Evolutionary conservation across 345 rosid species (phyloP).

Genomic region (Eutrema yunnanense): DNA sequence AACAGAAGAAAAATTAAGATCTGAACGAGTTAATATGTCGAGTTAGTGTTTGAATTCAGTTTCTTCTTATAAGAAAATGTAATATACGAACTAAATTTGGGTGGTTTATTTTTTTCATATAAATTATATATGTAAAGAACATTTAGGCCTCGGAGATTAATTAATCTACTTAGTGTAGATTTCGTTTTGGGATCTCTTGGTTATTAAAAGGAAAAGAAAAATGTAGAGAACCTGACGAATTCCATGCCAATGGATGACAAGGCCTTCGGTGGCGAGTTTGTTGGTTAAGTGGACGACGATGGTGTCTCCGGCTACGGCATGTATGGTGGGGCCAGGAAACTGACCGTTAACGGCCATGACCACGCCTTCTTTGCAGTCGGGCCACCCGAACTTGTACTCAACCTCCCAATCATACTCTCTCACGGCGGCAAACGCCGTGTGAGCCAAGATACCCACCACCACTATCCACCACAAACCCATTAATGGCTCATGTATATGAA

Average conservation of each 20-base stretch:
- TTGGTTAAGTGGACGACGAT: slow-evolving; percentile 60
- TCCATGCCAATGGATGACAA: slow-evolving; percentile 96
- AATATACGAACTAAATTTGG: not conserved
- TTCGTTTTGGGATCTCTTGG: not conserved
- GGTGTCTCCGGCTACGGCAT: slow-evolving; percentile 59
- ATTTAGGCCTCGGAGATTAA: not conserved
- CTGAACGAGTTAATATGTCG: not conserved
- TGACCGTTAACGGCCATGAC: slow-evolving; percentile 75
- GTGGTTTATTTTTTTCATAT: not conserved
- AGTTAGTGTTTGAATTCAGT: not conserved
- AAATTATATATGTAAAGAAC: not conserved
- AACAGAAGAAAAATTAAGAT: not conserved
- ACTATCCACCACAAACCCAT: slow-evolving; percentile 22
- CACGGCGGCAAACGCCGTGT: slow-evolving; percentile 19
- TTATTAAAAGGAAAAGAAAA: not conserved
- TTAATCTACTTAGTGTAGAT: not conserved
- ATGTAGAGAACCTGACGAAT: slow-evolving; percentile 52
- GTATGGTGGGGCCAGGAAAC: slow-evolving; percentile 84
- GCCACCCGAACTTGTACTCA: slow-evolving; percentile 53
- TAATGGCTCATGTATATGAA: not conserved
- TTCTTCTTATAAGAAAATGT: not conserved
- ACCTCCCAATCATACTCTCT: slow-evolving; percentile 64
- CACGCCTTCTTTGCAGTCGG: slow-evolving; percentile 55
- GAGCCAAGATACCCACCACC: slow-evolving; percentile 16
- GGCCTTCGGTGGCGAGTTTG: slow-evolving; percentile 70